A percentile compares a stretch with the other conserved stretches of the same genome.
These are phyloP conservation scores for Auriscalpium orientale DNA, from an alignment of 768 basidiomycete species.

Conservation along the genomic window DNA sequence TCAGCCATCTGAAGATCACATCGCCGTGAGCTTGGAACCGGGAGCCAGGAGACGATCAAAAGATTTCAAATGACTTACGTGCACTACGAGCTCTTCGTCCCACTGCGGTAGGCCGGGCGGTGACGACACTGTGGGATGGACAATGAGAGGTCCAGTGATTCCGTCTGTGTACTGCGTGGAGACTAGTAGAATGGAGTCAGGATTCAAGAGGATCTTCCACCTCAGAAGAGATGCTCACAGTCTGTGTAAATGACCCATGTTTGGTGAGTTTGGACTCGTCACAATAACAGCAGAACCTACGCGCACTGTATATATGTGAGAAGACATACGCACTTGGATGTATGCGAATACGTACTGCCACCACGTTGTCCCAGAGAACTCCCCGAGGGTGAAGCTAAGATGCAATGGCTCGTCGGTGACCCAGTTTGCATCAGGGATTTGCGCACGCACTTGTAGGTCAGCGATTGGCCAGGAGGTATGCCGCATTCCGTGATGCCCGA, in stretches of 20 bases:
- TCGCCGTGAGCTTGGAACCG: neutral
- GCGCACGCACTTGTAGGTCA: constrained; percentile 27
- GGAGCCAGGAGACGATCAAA: neutral
- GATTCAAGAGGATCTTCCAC: constrained; percentile 13
- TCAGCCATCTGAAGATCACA: constrained; percentile 27
- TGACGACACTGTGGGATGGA: constrained; percentile 32
- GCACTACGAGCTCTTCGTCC: constrained; percentile 31
- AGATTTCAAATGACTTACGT: neutral
- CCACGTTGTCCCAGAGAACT: constrained; percentile 41
- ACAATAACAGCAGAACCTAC: too few relatives aligned
- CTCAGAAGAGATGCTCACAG: too few relatives aligned
- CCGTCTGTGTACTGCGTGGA: constrained; percentile 41
- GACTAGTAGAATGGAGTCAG: constrained; percentile 2
- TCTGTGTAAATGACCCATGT: too few relatives aligned
- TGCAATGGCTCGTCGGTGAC: neutral
- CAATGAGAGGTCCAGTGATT: constrained; percentile 38
- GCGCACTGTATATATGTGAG: too few relatives aligned
- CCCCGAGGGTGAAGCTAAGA: constrained; percentile 32
- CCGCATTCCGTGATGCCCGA: constrained; percentile 42
- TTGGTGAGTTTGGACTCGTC: too few relatives aligned
- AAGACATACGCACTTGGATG: neutral
- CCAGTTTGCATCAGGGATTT: constrained; percentile 1
- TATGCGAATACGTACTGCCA: constrained; percentile 31
- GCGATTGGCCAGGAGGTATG: constrained; percentile 42
- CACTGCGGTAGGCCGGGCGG: constrained; percentile 27